A percentile compares a stretch with the other conserved stretches of the same genome.
Conservation (phyloP, 1,284 basidiomycete species). For the Hymenochaete sp. region DNA sequence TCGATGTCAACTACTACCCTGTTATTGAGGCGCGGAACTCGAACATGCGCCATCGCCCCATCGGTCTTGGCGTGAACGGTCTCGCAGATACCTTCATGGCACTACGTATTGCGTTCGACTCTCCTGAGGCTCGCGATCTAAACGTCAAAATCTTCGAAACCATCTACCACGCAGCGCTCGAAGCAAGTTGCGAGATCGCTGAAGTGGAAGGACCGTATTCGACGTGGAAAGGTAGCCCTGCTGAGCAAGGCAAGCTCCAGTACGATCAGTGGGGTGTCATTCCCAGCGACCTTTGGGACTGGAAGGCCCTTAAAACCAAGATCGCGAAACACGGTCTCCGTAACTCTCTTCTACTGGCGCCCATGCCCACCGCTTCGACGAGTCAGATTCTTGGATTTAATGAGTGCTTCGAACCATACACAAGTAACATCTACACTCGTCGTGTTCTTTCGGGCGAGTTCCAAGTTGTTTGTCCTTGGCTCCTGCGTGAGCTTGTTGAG, state of each 20-base stretch:
- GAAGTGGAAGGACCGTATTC: constrained; percentile 79
- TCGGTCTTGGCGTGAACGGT: constrained; percentile 97
- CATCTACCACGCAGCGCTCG: constrained; percentile 94
- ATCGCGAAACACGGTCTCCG: constrained; percentile 82
- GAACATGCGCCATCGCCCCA: constrained; percentile 97
- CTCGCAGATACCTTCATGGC: constrained; percentile 99
- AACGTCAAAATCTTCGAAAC: constrained; percentile 99
- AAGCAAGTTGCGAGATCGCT: constrained; percentile 89
- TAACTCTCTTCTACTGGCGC: constrained; percentile 92
- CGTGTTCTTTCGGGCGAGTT: constrained; percentile 99
- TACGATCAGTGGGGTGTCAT: constrained; percentile 94
- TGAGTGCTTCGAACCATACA: constrained; percentile 97
- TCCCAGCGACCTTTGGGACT: constrained; percentile 94
- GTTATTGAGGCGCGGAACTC: constrained; percentile 85
- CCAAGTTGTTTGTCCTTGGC: constrained; percentile 98
- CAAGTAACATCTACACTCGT: constrained; percentile 97
- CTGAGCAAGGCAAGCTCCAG: constrained; percentile 83
- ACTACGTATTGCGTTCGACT: constrained; percentile 93
- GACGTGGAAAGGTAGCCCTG: constrained; percentile 88
- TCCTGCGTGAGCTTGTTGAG: constrained; percentile 94
- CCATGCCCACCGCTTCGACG: constrained; percentile 99
- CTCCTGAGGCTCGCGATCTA: constrained; percentile 76
- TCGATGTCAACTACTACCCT: constrained; percentile 93
- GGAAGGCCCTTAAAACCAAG: constrained; percentile 82
- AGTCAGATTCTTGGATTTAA: constrained; percentile 98